Conservation (phyloP, 306 rosid genomes). For the Cucurbita maxima region DNA sequence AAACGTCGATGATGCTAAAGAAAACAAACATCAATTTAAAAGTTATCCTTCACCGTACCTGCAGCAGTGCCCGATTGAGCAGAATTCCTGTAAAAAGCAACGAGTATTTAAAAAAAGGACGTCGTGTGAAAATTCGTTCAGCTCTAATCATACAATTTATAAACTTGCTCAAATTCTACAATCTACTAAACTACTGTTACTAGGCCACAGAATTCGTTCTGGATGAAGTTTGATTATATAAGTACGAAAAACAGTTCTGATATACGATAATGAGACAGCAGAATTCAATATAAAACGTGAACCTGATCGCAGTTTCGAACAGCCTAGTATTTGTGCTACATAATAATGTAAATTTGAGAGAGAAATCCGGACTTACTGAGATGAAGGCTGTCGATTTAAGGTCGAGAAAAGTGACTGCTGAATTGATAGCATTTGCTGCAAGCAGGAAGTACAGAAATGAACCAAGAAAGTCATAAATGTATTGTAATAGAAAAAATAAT, state of each 20-base stretch:
- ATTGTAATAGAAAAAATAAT: background rate
- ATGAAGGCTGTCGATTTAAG: conserved; percentile 33
- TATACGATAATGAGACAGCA: background rate
- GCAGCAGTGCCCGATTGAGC: conserved; percentile 29
- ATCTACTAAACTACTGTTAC: background rate
- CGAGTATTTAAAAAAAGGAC: background rate
- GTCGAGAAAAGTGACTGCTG: conserved; percentile 35
- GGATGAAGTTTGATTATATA: background rate
- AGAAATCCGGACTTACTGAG: conserved; percentile 23
- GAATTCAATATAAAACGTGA: background rate
- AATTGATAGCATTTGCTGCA: conserved; percentile 38
- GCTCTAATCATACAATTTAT: background rate
- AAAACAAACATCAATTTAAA: background rate
- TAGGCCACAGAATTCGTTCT: background rate
- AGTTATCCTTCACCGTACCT: conserved; percentile 15
- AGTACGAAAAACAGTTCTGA: background rate
- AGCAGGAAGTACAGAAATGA: background rate
- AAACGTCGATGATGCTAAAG: background rate
- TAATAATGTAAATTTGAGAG: background rate
- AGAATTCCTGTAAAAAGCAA: conserved; percentile 21
- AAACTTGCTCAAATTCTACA: background rate
- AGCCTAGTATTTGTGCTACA: background rate
- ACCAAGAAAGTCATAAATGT: background rate
- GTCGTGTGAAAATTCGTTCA: background rate
- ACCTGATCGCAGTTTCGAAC: background rate